Base-by-base conservation (phyloP, 768 basidiomycete genomes). In the Mrakia blollopis region DNA sequence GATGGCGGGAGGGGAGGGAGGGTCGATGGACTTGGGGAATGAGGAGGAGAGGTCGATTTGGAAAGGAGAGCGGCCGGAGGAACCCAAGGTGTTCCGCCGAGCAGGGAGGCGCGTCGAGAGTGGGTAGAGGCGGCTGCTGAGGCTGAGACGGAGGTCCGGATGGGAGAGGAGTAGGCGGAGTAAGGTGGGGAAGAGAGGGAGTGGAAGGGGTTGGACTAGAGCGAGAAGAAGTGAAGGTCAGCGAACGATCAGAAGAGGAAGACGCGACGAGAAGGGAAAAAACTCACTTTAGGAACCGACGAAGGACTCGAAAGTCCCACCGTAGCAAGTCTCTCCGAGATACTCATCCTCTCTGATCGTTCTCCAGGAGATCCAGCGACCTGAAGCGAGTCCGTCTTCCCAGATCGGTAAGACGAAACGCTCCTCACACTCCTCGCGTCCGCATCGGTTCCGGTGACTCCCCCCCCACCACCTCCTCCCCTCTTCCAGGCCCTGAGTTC, bases 241-340 rank as follows among this genome's bases (percentile, higher is more conserved):
- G 65, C 16, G 30, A 50, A 67, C 18, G 75, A 68, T 69, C 30
- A 35, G 32, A 47, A 72, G n/a, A 67, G 21, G 68, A 82, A 82
- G n/a, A 69, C n/a, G 44, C 75, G 82, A 83, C 61, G 86, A 84
- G 60, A 87, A n/a, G n/a, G n/a, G n/a, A 85, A 32, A n/a, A 72
- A 50, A 74, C 39, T 39, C n/a, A 65, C 73, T 30, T 18, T 44
- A 3, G 25, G 63, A 21, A 50, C 30, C 37, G 57, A 30, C 57
- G 25, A 41, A 25, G 28, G 73, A 71, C 87, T 85, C 76, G 85
- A 89, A 1, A 50, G 39, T 30, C 70, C 67, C 2, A 75, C 50
- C 10, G 92, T 88, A 10, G 93, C 91, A 80, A 98, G 83, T 52
- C 94, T 86, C 84, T 94, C 94, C 25, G 91, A 88, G 61, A 98